Evolutionary conservation across 2,329 filamentous ascomycete species (phyloP), one percentile per base, ranked within the genome.

Genomic region (Arthrinium puccinioides): DNA sequence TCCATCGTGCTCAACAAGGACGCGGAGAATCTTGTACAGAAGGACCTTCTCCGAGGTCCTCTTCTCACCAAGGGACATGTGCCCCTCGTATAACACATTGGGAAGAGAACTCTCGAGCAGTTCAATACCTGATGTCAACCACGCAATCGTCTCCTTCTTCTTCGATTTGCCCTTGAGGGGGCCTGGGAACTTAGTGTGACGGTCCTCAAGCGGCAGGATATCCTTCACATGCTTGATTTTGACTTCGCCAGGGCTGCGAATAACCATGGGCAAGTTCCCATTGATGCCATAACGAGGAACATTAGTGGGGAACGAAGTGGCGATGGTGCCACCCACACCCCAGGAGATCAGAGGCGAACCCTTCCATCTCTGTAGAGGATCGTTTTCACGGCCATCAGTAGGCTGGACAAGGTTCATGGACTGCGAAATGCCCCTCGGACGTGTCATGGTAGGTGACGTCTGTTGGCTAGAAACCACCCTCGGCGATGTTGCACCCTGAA

Each of bases 101-200:
- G 64, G 76, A 36, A 64, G 56, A 37, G 62, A 70, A 50, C 69
- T 74, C 54, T 94, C 86, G 24, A 96, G 63, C 1, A 66, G 66
- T 25, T 86, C 81, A 39, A 97, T 90, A 36, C 82, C 87, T 41
- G 74, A 67, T 5, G 72, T 75, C 30, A 98, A 69, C 92, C 94
- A 98, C 2, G 77, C 62, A 29, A 89, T 50, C 0, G 87, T 76
- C 38, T 98, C 90, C 66, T 97, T 98, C 70, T 98, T 98, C 70
- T 95, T 97, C 2, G 82, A 79, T 56, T 96, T 97, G 27, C 80
- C 75, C 59, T 84, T 88, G 20, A 98, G 66, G 4, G 94, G 92
- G 0, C 92, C 92, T 0, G 92, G 92, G 52, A 97, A 97, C 48
- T 82, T 87, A 14, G 78, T 73, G 33, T 92, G 65, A 3, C 80